Evolutionary conservation across 2,329 filamentous ascomycete species (phyloP), one percentile per base, ranked within the genome.

Genomic region (Albifimbria verrucaria): DNA sequence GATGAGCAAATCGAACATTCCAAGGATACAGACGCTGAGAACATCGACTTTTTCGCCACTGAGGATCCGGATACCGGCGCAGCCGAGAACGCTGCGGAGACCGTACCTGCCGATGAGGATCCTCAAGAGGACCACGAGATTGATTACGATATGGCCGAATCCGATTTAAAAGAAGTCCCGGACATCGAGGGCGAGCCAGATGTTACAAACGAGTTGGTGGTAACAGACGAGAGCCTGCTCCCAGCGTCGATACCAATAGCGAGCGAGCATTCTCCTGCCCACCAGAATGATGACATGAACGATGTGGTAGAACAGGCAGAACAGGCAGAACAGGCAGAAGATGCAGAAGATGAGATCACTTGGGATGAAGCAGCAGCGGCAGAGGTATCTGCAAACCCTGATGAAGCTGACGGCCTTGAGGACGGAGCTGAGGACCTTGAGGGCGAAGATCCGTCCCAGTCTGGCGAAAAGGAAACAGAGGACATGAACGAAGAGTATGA

Each of bases 91-190:
- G 47, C 56, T 36, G 49, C 45, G 46, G 57, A 55, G 36, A 41
- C 56, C 32, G 41, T 17, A 46, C 43, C 9, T 46, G 18, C 58
- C 32, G 63, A 62, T 20, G 63, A 63, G 20, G 43, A 21, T 23
- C 15, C 21, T 3, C 18, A 24, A 21, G 43, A 46, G 3, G 43
- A 46, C 12, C 69, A 73, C 39, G 72, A 75, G 48, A 70, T 70
- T 23, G 70, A 69, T 42, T 71, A 72, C 47, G 69, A 74, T 28
- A 64, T 71, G 36, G 61, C 57, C 11, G 60, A 63, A 23, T 21
- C 22, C 49, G 32, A 39, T 12, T 12, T 5, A 39, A 39, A 12
- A 4, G 4, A 39, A 17, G 15, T 39, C 32, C 4, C 11, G 18
- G 32, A 39, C 12, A 39, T 17, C 12, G 32, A n/a, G 11, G 32